Percentiles rank a stretch among this genome's conserved stretches.
Evolutionary conservation across 2,329 filamentous ascomycete species (phyloP).

Genomic region (Ilyonectria destructans): DNA sequence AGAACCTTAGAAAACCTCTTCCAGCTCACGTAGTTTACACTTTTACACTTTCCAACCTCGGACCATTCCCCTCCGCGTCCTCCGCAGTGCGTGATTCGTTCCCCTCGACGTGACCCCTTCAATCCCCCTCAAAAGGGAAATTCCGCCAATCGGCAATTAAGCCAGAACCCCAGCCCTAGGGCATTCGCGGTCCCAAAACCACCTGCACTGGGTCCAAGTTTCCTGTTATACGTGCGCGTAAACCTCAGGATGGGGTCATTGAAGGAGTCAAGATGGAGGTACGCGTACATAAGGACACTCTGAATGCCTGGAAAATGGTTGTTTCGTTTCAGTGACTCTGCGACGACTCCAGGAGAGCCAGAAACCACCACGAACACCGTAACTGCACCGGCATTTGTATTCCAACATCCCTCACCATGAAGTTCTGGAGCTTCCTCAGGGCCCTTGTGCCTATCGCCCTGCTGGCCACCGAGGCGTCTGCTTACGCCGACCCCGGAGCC

Average conservation of each 20-base stretch:
- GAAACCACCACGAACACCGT: not conserved
- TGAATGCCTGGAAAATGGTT: not conserved
- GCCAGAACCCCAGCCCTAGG: constrained; percentile 4
- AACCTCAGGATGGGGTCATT: not conserved
- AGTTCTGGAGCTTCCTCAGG: constrained; percentile 30
- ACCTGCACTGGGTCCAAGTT: not conserved
- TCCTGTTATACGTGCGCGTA: not conserved
- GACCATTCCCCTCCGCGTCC: constrained; percentile 15
- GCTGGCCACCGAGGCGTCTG: constrained; percentile 56
- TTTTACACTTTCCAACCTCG: constrained; percentile 1
- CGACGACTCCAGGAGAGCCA: constrained; percentile 6
- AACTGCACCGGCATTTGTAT: not conserved
- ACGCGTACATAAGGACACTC: not conserved
- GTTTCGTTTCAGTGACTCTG: not conserved
- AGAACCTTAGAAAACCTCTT: not conserved
- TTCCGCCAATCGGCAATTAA: constrained; percentile 33
- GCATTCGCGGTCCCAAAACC: constrained; percentile 2
- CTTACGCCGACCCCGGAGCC: constrained; percentile 51
- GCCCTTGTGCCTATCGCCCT: constrained; percentile 24
- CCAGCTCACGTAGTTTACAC: not conserved
- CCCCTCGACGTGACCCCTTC: constrained; percentile 23
- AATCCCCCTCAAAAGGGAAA: constrained; percentile 22
- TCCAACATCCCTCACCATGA: constrained; percentile 24
- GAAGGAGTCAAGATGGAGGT: not conserved
- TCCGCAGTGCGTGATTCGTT: not conserved